Conservation (phyloP, 208 protist genomes). For the Polymyxa betae region DNA sequence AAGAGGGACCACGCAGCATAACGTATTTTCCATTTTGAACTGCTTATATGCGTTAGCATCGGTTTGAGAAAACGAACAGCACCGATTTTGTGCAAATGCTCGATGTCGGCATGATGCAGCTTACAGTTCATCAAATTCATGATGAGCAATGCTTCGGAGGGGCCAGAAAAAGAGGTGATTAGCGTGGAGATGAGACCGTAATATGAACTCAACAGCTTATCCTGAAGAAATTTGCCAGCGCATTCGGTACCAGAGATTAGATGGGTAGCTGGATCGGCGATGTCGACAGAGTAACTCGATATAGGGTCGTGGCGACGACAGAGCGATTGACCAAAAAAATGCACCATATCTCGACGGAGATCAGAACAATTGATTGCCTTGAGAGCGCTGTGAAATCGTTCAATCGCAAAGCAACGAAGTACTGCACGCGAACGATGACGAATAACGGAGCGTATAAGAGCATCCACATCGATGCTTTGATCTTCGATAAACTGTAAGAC, state of each 20-base stretch:
- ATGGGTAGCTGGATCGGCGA: not conserved
- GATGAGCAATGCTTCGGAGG: not conserved
- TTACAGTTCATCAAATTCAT: not conserved
- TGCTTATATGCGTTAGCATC: not conserved
- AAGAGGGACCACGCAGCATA: conserved; percentile 20
- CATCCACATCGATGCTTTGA: not conserved
- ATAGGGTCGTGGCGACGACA: not conserved
- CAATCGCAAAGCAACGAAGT: not conserved
- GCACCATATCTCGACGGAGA: not conserved
- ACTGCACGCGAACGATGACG: not conserved
- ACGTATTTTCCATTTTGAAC: not conserved
- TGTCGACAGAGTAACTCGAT: not conserved
- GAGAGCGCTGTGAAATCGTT: not conserved
- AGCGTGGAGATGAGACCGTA: not conserved
- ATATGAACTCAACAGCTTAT: not conserved
- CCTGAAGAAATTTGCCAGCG: conserved; percentile 25
- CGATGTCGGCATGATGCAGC: not conserved
- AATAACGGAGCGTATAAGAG: not conserved
- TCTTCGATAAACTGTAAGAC: conserved; percentile 22
- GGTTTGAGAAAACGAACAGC: conserved; percentile 3
- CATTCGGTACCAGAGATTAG: not conserved
- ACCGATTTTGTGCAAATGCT: conserved; percentile 14
- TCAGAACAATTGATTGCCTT: not conserved
- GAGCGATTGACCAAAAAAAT: not conserved
- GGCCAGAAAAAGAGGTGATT: not conserved